phyloP scores from a whole-genome alignment of 2,329 filamentous ascomycete genomes.

The Fusarium nanum region DNA sequence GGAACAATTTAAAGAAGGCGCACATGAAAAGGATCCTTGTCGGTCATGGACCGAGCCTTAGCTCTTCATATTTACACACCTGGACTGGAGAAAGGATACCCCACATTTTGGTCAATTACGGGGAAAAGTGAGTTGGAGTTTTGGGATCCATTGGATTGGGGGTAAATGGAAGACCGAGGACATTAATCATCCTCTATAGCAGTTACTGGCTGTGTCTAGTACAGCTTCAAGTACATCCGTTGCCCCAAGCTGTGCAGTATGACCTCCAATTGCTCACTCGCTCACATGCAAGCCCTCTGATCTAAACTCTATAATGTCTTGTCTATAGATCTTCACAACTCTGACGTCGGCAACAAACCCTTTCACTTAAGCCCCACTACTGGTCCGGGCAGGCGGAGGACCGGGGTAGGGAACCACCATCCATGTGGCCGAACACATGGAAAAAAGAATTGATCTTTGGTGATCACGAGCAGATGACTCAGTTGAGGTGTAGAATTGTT shows the following conservation, averaged over 20 bases:
- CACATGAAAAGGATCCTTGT: conserved; percentile 28
- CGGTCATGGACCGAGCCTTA: conserved; percentile 30
- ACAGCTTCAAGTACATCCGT: not conserved
- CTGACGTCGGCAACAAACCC: conserved; percentile 32
- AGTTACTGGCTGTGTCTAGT: not conserved
- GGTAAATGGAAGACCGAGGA: conserved; percentile 30
- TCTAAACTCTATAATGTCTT: not conserved
- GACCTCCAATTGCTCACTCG: not conserved
- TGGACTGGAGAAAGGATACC: conserved; percentile 36
- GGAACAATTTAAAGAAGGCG: conserved; percentile 28
- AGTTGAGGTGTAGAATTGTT: not conserved
- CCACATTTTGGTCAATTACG: conserved; percentile 28
- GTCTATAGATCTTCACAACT: conserved; percentile 2
- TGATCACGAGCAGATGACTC: conserved; percentile 29
- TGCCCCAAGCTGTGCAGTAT: no score
- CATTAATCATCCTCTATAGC: not conserved
- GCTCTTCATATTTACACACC: conserved; percentile 33
- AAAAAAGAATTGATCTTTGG: not conserved
- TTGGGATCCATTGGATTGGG: conserved; percentile 15
- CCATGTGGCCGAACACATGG: conserved; percentile 44
- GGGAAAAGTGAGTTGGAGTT: conserved; percentile 30
- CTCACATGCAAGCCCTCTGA: conserved; percentile 28
- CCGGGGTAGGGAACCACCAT: conserved; percentile 37
- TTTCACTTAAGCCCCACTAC: conserved; percentile 28
- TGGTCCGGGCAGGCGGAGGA: conserved; percentile 47